Evolutionary conservation across 805 yeast genomes (phyloP).

Genomic region (Candida arabinofermentans): DNA sequence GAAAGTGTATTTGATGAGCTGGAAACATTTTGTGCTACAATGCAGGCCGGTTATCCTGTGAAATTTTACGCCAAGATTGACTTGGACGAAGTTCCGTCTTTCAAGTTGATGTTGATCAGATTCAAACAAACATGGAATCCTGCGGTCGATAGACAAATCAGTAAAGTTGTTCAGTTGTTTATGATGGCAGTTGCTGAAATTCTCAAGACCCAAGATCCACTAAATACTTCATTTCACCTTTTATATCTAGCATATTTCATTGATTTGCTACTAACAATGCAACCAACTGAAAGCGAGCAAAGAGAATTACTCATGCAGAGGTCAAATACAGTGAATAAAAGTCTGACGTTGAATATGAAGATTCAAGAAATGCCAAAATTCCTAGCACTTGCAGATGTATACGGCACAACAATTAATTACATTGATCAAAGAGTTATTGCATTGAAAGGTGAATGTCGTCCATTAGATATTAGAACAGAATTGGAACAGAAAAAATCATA

Average conservation of each 20-base stretch:
- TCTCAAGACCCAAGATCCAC: slow-evolving; percentile 8
- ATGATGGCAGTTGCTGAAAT: slow-evolving; percentile 12
- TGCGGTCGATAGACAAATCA: slow-evolving; percentile 4
- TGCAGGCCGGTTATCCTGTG: slow-evolving; percentile 10
- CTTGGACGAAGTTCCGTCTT: slow-evolving; percentile 5
- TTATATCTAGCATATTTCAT: slow-evolving; percentile 14
- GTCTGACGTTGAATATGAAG: slow-evolving; percentile 1
- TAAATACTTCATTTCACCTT: slow-evolving; percentile 8
- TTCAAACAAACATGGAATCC: slow-evolving; percentile 8
- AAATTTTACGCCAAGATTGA: slow-evolving; percentile 7
- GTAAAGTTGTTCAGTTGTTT: slow-evolving; percentile 6
- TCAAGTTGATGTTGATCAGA: slow-evolving; percentile 12
- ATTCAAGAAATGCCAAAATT: slow-evolving; percentile 13
- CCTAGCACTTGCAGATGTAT: slow-evolving; percentile 10
- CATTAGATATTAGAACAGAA: slow-evolving; percentile 12
- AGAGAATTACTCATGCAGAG: not conserved
- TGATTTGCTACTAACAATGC: slow-evolving; percentile 10
- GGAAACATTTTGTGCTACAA: slow-evolving; percentile 3
- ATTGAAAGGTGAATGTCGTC: slow-evolving; percentile 15
- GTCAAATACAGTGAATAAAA: not conserved
- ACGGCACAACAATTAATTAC: slow-evolving; percentile 5
- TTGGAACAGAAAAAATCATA: slow-evolving; percentile 5
- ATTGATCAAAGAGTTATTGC: slow-evolving; percentile 13
- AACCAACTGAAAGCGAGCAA: not conserved
- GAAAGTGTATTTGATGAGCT: slow-evolving; percentile 14